phyloP scores from a whole-genome alignment of 176 grass and related monocot species.

The Aegilops speltoides region DNA sequence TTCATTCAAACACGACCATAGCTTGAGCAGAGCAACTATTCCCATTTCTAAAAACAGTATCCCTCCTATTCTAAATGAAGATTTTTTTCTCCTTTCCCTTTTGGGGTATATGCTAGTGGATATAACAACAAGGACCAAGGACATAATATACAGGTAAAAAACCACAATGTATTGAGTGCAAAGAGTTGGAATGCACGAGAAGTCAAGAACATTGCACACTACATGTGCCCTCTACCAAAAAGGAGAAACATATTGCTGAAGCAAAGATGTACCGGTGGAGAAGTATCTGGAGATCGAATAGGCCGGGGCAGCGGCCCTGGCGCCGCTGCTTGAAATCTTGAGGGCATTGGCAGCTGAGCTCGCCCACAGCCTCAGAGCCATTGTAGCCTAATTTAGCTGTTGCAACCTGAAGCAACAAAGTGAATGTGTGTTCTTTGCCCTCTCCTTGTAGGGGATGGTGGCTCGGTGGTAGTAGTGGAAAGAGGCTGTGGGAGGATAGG shows the following conservation, averaged over 20 bases:
- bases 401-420: constrained; percentile 4
- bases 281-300: constrained; percentile 66
- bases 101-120: not conserved
- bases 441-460: not conserved
- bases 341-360: constrained; percentile 72
- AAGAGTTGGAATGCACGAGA: not conserved
- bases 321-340: constrained; percentile 48
- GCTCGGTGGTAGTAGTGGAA: not conserved
- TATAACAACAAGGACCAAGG: not conserved
- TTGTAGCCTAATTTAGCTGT: constrained; percentile 15
- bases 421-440: not conserved
- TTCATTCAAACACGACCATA: not conserved
- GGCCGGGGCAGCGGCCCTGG: constrained; percentile 32
- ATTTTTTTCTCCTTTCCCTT: not conserved
- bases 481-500: not conserved
- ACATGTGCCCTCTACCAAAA: not conserved
- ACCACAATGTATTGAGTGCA: not conserved
- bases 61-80: not conserved
- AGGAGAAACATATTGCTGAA: not conserved
- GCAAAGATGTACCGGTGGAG: constrained; percentile 42
- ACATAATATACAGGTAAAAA: not conserved
- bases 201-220: not conserved
- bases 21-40: not conserved
- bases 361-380: constrained; percentile 64
- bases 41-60: too few relatives aligned